Evolutionary conservation across 2,329 filamentous ascomycete species (phyloP).

Genomic region (Simplicillium aogashimaense): DNA sequence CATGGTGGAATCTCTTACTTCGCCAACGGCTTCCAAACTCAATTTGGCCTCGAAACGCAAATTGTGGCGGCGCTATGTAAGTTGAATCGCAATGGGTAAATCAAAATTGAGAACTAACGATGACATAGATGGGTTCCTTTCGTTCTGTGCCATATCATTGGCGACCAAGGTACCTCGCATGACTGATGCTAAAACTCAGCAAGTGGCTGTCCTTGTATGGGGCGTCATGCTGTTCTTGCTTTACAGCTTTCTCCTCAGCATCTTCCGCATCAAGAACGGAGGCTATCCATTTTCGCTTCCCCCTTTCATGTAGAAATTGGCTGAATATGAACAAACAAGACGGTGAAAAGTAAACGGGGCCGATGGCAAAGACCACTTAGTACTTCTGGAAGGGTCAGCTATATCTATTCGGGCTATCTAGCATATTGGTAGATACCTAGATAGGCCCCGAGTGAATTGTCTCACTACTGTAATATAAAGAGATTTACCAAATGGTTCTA

Average conservation of each 20-base stretch:
- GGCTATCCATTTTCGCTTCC: conserved; percentile 92
- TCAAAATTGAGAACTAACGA: background rate
- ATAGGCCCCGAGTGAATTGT: too few relatives aligned
- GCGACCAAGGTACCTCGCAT: conserved; percentile 90
- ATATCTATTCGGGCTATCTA: too few relatives aligned
- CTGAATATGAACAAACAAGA: background rate
- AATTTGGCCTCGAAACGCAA: conserved; percentile 91
- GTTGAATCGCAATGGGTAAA: conserved; percentile 22
- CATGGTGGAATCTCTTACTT: conserved; percentile 84
- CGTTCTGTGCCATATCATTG: conserved; percentile 85
- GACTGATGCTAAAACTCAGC: conserved; percentile 64
- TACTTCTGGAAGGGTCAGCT: too few relatives aligned
- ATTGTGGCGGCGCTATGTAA: conserved; percentile 89
- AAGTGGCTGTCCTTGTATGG: conserved; percentile 74
- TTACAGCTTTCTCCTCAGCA: conserved; percentile 89
- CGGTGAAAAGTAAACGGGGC: conserved; percentile 4
- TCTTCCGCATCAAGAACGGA: conserved; percentile 90
- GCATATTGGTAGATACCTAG: too few relatives aligned
- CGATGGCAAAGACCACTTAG: conserved; percentile 5
- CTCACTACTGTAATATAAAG: too few relatives aligned
- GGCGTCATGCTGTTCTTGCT: conserved; percentile 64
- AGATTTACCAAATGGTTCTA: too few relatives aligned
- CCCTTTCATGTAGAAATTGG: conserved; percentile 56
- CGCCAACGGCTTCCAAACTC: conserved; percentile 83
- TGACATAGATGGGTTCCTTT: conserved; percentile 56